phyloP scores from a whole-genome alignment of 352 stramenopile species.

The Peronospora farinosa region DNA sequence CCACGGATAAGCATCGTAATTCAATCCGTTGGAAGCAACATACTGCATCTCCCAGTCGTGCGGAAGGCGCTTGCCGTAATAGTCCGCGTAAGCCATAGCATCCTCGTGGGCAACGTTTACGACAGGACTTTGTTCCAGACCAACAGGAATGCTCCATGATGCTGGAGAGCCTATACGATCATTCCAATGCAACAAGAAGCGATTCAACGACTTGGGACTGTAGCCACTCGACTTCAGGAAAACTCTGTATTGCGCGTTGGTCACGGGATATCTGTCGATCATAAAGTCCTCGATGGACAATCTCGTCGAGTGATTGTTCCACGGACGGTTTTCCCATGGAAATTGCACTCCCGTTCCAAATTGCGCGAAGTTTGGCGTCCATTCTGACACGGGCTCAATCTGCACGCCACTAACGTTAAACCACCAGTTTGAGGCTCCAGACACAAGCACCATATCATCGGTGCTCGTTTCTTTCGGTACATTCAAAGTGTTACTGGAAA shows the following conservation, averaged over 20 bases:
- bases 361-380: constrained; percentile 51
- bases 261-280: constrained; percentile 72
- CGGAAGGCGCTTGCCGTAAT: constrained; percentile 66
- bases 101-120: constrained; percentile 76
- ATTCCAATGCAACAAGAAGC: constrained; percentile 73
- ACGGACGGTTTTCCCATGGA: constrained; percentile 72
- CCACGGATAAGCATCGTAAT: constrained; percentile 62
- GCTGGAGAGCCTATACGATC: constrained; percentile 33
- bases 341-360: constrained; percentile 79
- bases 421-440: constrained; percentile 50
- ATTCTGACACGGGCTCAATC: constrained; percentile 66
- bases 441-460: constrained; percentile 45
- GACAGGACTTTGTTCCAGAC: constrained; percentile 51
- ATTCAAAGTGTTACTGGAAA: constrained; percentile 9
- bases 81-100: constrained; percentile 56
- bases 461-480: background rate
- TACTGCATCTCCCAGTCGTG: constrained; percentile 87
- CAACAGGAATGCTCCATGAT: constrained; percentile 42
- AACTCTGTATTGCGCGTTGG: constrained; percentile 55
- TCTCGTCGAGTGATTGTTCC: constrained; percentile 62
- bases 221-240: constrained; percentile 62
- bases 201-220: constrained; percentile 38
- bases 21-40: constrained; percentile 61
- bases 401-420: constrained; percentile 79
- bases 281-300: constrained; percentile 65